A percentile compares a stretch with the other conserved stretches of the same genome.
phyloP scores from a whole-genome alignment of 1,284 basidiomycete genomes.

The Moesziomyces globuligerus region DNA sequence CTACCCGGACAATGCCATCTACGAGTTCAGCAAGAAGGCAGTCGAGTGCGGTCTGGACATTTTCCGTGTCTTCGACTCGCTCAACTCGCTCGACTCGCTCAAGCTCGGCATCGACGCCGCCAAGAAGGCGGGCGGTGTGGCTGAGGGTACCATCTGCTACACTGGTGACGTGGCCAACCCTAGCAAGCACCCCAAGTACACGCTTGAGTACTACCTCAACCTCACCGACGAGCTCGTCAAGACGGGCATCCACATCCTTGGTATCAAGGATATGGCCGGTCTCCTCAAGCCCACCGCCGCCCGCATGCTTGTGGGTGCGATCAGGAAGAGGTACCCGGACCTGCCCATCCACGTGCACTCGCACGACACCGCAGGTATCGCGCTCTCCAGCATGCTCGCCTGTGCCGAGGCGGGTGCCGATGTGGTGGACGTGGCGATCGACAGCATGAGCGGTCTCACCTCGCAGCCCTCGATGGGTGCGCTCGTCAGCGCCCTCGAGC shows the following conservation, averaged over 20 bases:
- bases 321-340: conserved; percentile 95
- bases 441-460: conserved; percentile 93
- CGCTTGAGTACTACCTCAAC: conserved; percentile 95
- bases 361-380: conserved; percentile 99
- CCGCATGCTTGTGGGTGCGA: conserved; percentile 88
- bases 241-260: conserved; percentile 96
- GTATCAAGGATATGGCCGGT: conserved; percentile 99
- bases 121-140: conserved; percentile 99
- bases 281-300: conserved; percentile 94
- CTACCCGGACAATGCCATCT: conserved; percentile 99
- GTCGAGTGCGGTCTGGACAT: conserved; percentile 99
- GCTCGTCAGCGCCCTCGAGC: conserved; percentile 91
- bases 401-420: conserved; percentile 95
- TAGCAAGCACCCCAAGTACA: conserved; percentile 93
- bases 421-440: conserved; percentile 97
- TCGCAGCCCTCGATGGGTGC: conserved; percentile 99
- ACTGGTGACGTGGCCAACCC: conserved; percentile 96
- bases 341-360: conserved; percentile 99
- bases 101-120: conserved; percentile 85
- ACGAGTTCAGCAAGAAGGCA: conserved; percentile 82
- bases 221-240: conserved; percentile 92
- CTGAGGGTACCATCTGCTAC: conserved; percentile 89
- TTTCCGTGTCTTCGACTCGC: conserved; percentile 98
- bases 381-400: conserved; percentile 94
- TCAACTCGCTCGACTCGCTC: conserved; percentile 70